Evolutionary conservation across 176 grass and related monocot genomes (phyloP), one percentile per base, ranked within the genome.

Genomic region (Phoenix dactylifera): DNA sequence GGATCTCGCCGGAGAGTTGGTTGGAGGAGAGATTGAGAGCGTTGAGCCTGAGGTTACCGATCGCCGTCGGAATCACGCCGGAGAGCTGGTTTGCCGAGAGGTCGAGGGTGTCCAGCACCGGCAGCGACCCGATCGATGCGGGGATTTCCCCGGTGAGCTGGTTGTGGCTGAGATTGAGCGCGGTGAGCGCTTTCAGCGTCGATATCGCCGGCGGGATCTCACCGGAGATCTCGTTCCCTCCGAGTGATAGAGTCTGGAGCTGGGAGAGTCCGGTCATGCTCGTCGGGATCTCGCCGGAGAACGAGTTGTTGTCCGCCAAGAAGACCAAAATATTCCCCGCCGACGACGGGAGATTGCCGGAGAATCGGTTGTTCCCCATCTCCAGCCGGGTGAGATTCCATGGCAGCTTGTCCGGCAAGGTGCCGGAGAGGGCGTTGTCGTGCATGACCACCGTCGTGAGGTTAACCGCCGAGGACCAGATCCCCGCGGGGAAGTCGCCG

Each of bases 1-100:
- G 92, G 24, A 97, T 73, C 63, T 77, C 52, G 18, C 93, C 87
- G 15, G 49, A 62, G 49, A 97, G 79, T 24, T 80, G 58, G 76
- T 97, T 91, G 16, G 78, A 88, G 4, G 93, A 97, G n/a, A 97
- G 76, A 60, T 97, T 83, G n/a, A 97, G 78, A 23, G 12, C 6
- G 49, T 10, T 76, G 15, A 88, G 48, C 12, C 6, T 70, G 3
- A 82, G 68, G 15, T 54, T 26, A 15, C 22, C 70, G 15, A 97
- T 79, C 24, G 22, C 58, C 25, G 56, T 4, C 4, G 92, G 92
- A 22, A 97, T 79, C 52, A 26, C 17, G 39, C 92, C 87, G 28
- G 92, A 83, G 62, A 97, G 66, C 12, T 17, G 50, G 83, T 97
- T 97, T 17, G 66, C 66, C 32, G 92, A 97, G 5, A 97, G 75